These are phyloP conservation scores for Fusarium haematococcum DNA, from an alignment of 2,329 filamentous ascomycete species.

Conservation along the genomic window DNA sequence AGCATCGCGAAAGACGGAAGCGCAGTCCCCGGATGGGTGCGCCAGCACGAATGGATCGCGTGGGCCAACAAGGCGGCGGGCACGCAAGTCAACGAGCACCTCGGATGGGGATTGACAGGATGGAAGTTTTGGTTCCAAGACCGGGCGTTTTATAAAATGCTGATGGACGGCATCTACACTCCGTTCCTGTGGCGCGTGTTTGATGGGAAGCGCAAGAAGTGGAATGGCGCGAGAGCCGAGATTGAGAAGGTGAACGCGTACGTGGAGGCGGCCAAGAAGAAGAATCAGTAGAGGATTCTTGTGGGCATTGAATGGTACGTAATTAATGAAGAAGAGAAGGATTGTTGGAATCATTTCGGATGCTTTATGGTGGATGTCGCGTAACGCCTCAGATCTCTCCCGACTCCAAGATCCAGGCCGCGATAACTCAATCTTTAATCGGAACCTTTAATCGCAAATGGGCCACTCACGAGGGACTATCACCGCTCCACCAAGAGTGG, in stretches of 20 bases:
- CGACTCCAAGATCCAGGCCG: neutral
- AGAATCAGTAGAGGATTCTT: constrained; percentile 6
- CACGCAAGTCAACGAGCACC: constrained; percentile 52
- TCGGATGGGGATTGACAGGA: constrained; percentile 55
- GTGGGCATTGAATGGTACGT: neutral
- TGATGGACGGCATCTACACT: constrained; percentile 55
- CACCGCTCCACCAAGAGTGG: neutral
- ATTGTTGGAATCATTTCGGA: neutral
- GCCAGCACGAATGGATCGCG: constrained; percentile 50
- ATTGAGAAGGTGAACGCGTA: constrained; percentile 48
- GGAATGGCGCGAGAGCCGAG: constrained; percentile 53
- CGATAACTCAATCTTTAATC: neutral
- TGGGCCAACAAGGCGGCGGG: constrained; percentile 58
- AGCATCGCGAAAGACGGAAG: constrained; percentile 43
- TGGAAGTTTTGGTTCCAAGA: constrained; percentile 58
- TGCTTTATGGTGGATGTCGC: neutral
- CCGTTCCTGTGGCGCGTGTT: constrained; percentile 57
- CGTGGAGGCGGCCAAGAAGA: constrained; percentile 32
- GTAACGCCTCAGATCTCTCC: neutral
- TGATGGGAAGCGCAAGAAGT: constrained; percentile 54
- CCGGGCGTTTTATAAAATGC: constrained; percentile 50
- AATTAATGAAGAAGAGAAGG: neutral
- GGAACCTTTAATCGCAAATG: neutral
- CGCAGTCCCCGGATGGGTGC: constrained; percentile 44
- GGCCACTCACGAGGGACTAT: neutral